Percentiles rank a stretch among this genome's conserved stretches.
Conservation (phyloP, 345 rosid genomes). For the Combretum micranthum region DNA sequence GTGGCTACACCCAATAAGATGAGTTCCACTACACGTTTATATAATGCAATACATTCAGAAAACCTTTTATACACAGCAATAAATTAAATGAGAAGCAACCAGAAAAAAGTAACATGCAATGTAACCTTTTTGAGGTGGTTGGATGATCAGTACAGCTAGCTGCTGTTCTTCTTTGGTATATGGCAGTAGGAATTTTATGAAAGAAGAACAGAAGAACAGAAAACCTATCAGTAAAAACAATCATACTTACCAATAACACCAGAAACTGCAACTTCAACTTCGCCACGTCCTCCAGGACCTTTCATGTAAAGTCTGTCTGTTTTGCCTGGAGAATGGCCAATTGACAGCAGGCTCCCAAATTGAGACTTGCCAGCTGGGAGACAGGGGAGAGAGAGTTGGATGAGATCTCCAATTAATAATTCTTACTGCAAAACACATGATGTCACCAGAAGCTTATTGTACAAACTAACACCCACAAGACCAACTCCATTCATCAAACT, state of each 20-base stretch:
- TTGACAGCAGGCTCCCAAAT: conserved; percentile 73
- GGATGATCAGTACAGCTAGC: too few relatives aligned
- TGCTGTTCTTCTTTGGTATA: too few relatives aligned
- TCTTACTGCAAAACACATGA: too few relatives aligned
- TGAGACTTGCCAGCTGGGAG: conserved; percentile 69
- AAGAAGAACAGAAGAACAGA: background rate
- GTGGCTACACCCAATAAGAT: background rate
- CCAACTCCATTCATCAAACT: too few relatives aligned
- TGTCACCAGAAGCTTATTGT: background rate
- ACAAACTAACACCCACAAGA: too few relatives aligned
- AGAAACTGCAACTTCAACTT: conserved; percentile 97
- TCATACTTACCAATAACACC: conserved; percentile 62
- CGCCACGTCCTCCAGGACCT: conserved; percentile 99
- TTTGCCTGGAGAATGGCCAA: conserved; percentile 68
- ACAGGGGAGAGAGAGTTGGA: conserved; percentile 1
- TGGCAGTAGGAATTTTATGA: background rate
- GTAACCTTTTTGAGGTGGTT: too few relatives aligned
- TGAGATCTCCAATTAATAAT: background rate
- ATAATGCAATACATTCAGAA: too few relatives aligned
- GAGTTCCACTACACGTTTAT: too few relatives aligned
- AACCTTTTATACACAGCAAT: too few relatives aligned
- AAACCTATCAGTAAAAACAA: background rate
- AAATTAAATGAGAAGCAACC: too few relatives aligned
- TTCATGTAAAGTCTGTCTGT: conserved; percentile 85
- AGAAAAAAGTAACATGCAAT: too few relatives aligned